Conservation (phyloP, 345 rosid species). For the Moringa oleifera region DNA sequence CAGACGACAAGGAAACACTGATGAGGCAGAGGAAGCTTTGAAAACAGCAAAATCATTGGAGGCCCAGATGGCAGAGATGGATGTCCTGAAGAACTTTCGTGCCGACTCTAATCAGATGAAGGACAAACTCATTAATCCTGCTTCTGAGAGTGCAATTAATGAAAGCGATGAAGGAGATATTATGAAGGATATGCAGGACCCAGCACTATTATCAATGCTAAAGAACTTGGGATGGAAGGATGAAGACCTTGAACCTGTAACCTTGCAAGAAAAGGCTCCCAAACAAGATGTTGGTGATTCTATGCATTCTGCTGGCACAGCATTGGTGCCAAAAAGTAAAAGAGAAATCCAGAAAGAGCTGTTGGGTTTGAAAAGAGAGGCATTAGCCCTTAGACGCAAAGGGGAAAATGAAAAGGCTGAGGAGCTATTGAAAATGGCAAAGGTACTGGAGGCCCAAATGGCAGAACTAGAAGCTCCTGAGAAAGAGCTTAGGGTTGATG, state of each 20-base stretch:
- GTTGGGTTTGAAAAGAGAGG: slow-evolving; percentile 52
- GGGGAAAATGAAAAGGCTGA: slow-evolving; percentile 55
- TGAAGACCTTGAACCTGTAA: slow-evolving; percentile 30
- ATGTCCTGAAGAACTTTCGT: slow-evolving; percentile 35
- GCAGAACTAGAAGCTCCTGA: slow-evolving; percentile 39
- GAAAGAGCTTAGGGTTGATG: slow-evolving; percentile 21
- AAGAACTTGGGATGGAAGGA: slow-evolving; percentile 58
- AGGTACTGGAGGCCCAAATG: slow-evolving; percentile 45
- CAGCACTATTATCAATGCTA: slow-evolving; percentile 39
- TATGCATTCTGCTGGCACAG: slow-evolving; percentile 18
- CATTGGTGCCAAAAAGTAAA: slow-evolving; percentile 30
- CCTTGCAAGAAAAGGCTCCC: slow-evolving; percentile 18
- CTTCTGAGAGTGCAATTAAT: slow-evolving; percentile 19
- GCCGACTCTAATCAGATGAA: slow-evolving; percentile 19
- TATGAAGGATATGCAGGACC: slow-evolving; percentile 63
- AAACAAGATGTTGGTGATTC: slow-evolving; percentile 22
- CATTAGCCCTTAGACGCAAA: slow-evolving; percentile 47
- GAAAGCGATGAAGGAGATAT: slow-evolving; percentile 33
- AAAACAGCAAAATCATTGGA: slow-evolving; percentile 55
- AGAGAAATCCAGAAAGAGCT: slow-evolving; percentile 58
- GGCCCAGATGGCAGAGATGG: slow-evolving; percentile 53
- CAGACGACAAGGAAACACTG: slow-evolving; percentile 69
- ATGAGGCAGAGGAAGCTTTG: slow-evolving; percentile 72
- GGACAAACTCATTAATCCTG: slow-evolving; percentile 10
- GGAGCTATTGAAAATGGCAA: slow-evolving; percentile 38